Evolutionary conservation across 2,329 filamentous ascomycete genomes (phyloP), one percentile per base, ranked within the genome.

Genomic region (Bisporella sp.): DNA sequence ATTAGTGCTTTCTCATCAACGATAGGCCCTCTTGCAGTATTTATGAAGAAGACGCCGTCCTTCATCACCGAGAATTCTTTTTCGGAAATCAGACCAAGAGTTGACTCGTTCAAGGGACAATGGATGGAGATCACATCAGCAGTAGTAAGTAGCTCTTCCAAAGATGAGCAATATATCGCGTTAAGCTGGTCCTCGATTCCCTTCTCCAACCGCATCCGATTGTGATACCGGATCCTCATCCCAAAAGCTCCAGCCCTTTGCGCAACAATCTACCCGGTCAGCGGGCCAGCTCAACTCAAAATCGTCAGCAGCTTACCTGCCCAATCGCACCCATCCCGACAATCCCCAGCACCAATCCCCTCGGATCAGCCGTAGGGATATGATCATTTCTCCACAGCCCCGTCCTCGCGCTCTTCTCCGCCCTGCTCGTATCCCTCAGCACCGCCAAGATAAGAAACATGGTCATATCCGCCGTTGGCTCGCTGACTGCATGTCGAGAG

Each of bases 251-350:
- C 73, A 2, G 82, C 85, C 68, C 89, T 87, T 59, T 71, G 75
- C 58, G 85, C 86, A 57, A 92, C 69, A 21, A 21, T 21, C 21
- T 31, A 4, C 30, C 13, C 29, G 33, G 50, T 21, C 48, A 37
- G 40, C 9, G 4, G 37, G 31, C 31, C 7, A 11, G 48, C 39
- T 8, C 9, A 31, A 6, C 28, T 21, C 8, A 37, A n/a, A 37
- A n/a, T 9, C 35, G n/a, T 8, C 35, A 9, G 35, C 21, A 37
- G 35, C 21, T 21, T 62, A 89, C 87, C 30, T 82, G 73, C 0
- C 89, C 88, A 54, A 93, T 93, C 4, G 87, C 87, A 21, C 89
- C 89, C 87, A 93, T 91, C 4, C 88, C 89, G 31, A 93, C 67
- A 52, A 93, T 88, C 0, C 89, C 89, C 5, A 95, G 73, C 1